Evolutionary conservation across 352 stramenopile species (phyloP), one percentile per base, ranked within the genome.

Genomic region (Phytophthora pistaciae): DNA sequence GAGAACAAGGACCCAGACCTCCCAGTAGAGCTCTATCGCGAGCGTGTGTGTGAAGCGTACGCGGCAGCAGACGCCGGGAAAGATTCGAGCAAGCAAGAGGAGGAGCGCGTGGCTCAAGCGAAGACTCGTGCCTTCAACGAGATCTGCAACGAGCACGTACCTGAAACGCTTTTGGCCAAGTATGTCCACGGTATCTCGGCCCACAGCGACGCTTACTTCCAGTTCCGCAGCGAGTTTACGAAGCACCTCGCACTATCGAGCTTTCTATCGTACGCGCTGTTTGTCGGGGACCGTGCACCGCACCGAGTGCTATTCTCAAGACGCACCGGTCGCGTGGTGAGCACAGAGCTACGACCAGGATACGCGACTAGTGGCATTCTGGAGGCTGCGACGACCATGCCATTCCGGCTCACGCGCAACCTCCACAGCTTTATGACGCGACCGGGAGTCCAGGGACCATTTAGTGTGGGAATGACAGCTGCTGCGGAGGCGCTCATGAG

Each of bases 371-470:
- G 82, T 60, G 91, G 91, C 0, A 91, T 95, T 46, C 70, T 97
- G 18, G 91, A 96, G 52, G 77, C 85, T 14, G 83, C 85, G 31
- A 94, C 85, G 29, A 80, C 87, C 10, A 96, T 98, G 86, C 92
- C 92, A 21, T 98, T 98, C 71, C 89, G 92, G 10, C 74, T 98
- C 18, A 97, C 92, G 40, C 91, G 90, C 7, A 98, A 97, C 60
- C 65, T 97, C 60, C 84, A 93, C 74, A 94, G 91, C 68, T 96
- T 98, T 67, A 83, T 98, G 53, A 97, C 91, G 25, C 80, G 83
- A 1, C 76, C 85, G 0, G 92, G 92, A 14, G 90, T 98, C 1
- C 84, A 98, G 21, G 92, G 92, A 0, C 85, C 88, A 13, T 97
- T 98, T 74, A 92, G 87, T 50, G 82, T 96, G 23, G 78, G 85